Evolutionary conservation across 2,329 filamentous ascomycete species (phyloP), one percentile per base, ranked within the genome.

Genomic region (Colletotrichum brevisporum): DNA sequence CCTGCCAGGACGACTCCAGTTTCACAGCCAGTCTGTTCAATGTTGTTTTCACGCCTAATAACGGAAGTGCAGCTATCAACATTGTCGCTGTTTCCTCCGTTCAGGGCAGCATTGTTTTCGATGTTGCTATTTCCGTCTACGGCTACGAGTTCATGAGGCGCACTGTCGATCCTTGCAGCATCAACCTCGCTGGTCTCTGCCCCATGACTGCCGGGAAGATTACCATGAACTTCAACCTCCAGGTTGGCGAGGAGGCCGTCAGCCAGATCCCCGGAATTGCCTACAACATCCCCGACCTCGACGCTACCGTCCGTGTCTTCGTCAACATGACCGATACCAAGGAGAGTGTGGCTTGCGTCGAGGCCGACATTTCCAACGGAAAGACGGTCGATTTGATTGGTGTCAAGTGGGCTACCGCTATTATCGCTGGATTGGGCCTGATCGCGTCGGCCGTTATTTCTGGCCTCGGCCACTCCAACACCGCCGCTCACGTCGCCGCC

Each of bases 21-120:
- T 97, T 98, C 81, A 92, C 93, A 5, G 94, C 95, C 75, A 94
- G 92, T 74, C 87, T 96, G 68, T 97, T 98, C 88, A 92, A 97
- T 74, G 92, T 97, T 79, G 83, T 89, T 72, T 94, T 93, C 81
- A 94, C 91, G 2, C 92, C 93, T 39, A 84, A 86, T 78, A 97
- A 97, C 82, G 86, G 87, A 74, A 91, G 90, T 39, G 85, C 95
- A 61, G 84, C 85, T 62, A 89, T 97, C 79, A 88, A 94, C 76
- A 90, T 97, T 73, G 88, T 92, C 69, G 94, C 93, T 72, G 91
- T 94, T 41, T 97, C 94, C 24, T 88, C 93, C 51, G 92, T 98
- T 71, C 88, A 92, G 74, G 94, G 94, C 75, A 93, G 92, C 78
- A 92, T 98, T 73, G 87, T 88, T 45, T 95, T 96, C 74, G 90